Percentiles rank a stretch among this genome's conserved stretches.
Conservation (phyloP, 176 grass and related monocot species). For the Panicum miliaceum region DNA sequence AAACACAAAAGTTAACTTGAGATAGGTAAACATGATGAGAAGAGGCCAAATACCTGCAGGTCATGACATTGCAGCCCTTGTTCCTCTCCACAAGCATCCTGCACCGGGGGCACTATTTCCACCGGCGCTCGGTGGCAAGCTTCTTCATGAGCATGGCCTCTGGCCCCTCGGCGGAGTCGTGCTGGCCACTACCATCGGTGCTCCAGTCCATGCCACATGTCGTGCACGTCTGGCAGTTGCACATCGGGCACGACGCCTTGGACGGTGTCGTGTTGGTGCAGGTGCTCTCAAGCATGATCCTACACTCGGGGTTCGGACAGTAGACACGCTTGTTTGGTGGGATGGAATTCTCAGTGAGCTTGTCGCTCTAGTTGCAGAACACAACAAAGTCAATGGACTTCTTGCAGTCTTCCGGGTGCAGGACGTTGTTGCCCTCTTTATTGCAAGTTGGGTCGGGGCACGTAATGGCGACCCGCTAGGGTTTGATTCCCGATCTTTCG, state of each 20-base stretch:
- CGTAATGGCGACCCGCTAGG: no score
- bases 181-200: background rate
- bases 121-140: conserved; percentile 26
- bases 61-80: conserved; percentile 1
- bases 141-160: background rate
- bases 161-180: conserved; percentile 27
- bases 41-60: conserved; percentile 31
- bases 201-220: conserved; percentile 41
- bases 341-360: conserved; percentile 39
- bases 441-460: conserved; percentile 46
- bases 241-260: conserved; percentile 38
- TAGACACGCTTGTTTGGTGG: conserved; percentile 10
- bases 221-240: conserved; percentile 27
- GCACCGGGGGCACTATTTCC: conserved; percentile 50
- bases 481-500: no score
- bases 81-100: conserved; percentile 25
- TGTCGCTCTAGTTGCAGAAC: conserved; percentile 38
- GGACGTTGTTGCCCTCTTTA: background rate
- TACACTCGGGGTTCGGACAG: conserved; percentile 46
- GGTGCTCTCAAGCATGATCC: conserved; percentile 11
- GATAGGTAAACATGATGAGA: background rate
- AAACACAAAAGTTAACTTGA: background rate
- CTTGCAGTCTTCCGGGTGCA: conserved; percentile 50
- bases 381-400: conserved; percentile 34
- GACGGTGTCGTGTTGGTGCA: background rate